Conservation (phyloP, 768 basidiomycete genomes). For the Mycena galericulata region DNA sequence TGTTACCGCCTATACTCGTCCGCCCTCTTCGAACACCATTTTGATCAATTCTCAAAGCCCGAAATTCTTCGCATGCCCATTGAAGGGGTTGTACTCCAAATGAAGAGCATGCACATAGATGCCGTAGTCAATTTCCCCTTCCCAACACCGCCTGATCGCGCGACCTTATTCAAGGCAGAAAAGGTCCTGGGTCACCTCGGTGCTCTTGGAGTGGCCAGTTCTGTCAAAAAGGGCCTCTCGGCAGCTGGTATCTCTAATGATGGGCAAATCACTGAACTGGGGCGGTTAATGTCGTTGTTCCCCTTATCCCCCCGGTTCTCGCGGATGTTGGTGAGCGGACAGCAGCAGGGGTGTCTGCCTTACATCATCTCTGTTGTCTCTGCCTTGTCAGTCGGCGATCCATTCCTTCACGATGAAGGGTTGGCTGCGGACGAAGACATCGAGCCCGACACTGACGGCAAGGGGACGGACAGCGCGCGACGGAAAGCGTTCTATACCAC, state of each 20-base stretch:
- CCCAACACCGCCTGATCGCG: constrained; percentile 92
- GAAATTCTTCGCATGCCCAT: constrained; percentile 97
- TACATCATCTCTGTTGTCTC: constrained; percentile 94
- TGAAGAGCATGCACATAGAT: constrained; percentile 99
- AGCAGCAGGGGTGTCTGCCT: constrained; percentile 85
- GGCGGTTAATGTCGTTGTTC: constrained; percentile 93
- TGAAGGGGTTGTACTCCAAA: constrained; percentile 95
- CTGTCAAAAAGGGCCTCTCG: constrained; percentile 35
- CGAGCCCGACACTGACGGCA: constrained; percentile 48
- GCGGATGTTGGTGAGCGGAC: constrained; percentile 95
- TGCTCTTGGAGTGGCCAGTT: constrained; percentile 66
- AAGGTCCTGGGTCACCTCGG: constrained; percentile 83
- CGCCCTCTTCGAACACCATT: constrained; percentile 93
- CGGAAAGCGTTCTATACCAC: constrained; percentile 86
- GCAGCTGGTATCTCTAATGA: constrained; percentile 47
- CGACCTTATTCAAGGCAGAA: constrained; percentile 84
- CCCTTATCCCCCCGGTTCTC: constrained; percentile 95
- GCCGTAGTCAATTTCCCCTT: constrained; percentile 98
- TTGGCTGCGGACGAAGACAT: constrained; percentile 41
- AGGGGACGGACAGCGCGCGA: constrained; percentile 54
- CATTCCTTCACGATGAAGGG: constrained; percentile 80
- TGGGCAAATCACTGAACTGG: constrained; percentile 87
- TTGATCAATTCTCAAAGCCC: constrained; percentile 87
- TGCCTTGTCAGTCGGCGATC: constrained; percentile 93
- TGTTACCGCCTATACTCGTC: constrained; percentile 98